Conservation (phyloP, 768 basidiomycete species). For the Crepidotus variabilis region DNA sequence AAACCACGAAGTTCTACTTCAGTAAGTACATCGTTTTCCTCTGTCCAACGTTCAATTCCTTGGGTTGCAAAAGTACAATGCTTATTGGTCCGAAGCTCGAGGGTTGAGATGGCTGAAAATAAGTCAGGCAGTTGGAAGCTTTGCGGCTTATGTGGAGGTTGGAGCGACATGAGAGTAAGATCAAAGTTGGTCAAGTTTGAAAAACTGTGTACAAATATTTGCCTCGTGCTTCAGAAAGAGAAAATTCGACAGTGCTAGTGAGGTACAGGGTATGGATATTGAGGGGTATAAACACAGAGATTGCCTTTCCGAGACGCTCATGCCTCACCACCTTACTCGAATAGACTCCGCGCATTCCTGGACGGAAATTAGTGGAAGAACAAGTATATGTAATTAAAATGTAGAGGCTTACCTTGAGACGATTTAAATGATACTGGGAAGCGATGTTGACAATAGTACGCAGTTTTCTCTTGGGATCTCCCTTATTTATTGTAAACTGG, state of each 20-base stretch:
- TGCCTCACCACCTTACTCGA: neutral
- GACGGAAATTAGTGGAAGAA: neutral
- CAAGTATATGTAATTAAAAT: neutral
- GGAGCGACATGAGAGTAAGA: no score
- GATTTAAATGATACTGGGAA: conserved; percentile 61
- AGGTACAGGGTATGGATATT: no score
- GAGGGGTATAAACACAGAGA: no score
- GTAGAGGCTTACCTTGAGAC: conserved; percentile 53
- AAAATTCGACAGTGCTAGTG: no score
- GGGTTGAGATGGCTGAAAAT: conserved; percentile 25
- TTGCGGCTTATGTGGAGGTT: neutral
- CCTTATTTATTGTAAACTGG: conserved; percentile 66
- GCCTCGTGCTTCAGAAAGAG: no score
- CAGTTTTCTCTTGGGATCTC: conserved; percentile 67
- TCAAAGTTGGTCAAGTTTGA: no score
- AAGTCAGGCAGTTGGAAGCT: conserved; percentile 44
- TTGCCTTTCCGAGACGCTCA: no score
- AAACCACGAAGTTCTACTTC: conserved; percentile 23
- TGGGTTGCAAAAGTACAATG: conserved; percentile 29
- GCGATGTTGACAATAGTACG: conserved; percentile 84
- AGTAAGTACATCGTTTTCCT: conserved; percentile 18
- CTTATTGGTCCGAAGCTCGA: conserved; percentile 36
- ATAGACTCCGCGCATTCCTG: conserved; percentile 41
- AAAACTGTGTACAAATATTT: no score
- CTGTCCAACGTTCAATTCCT: conserved; percentile 30